Base-by-base conservation (phyloP, 2,329 filamentous ascomycete genomes). In the Colletotrichum cereale region DNA sequence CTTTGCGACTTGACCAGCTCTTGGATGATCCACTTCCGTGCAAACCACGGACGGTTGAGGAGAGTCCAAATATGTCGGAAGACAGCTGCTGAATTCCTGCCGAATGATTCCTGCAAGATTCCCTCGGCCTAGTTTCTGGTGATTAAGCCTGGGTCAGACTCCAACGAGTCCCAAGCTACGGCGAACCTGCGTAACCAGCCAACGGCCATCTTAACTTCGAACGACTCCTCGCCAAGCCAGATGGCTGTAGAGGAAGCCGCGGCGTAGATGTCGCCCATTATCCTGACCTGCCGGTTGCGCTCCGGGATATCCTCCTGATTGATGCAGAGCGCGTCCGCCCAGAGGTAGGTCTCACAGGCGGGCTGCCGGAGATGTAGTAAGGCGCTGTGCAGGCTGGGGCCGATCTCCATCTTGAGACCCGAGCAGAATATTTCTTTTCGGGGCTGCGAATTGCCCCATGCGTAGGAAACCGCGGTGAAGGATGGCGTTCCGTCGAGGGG, bases 381-480 rank as follows among this genome's bases (percentile, higher is more conserved):
- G 12, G 63, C 63, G n/a, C 31, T 26, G 29, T 58, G 63, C 26
- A 66, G 63, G 36, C 36, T 58, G 38, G 52, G 11, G 8, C n/a
- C 44, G 40, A 66, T 57, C 26, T 16, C 38, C 18, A 58, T 38
- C n/a, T 47, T 50, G 58, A 24, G 16, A 16, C 34, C 21, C 40
- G 58, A 62, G 40, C 34, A 44, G 58, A 26, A 62, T 21, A 47
- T 24, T 62, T 2, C 2, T 47, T 26, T 62, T 47, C 58, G 57
- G 36, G 57, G 36, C 57, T 62, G 8, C 40, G 63, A 50, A 10
- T 26, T 26, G 38, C 75, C 75, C 75, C 74, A 76, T 29, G 72
- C 73, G 29, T 76, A 76, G 8, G 75, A 76, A 16, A 76, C 44
- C 7, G 75, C 75, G 38, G 34, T 42, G 50, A 44, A 66, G 40